phyloP scores from a whole-genome alignment of 306 rosid species.

The Sophora flavescens region DNA sequence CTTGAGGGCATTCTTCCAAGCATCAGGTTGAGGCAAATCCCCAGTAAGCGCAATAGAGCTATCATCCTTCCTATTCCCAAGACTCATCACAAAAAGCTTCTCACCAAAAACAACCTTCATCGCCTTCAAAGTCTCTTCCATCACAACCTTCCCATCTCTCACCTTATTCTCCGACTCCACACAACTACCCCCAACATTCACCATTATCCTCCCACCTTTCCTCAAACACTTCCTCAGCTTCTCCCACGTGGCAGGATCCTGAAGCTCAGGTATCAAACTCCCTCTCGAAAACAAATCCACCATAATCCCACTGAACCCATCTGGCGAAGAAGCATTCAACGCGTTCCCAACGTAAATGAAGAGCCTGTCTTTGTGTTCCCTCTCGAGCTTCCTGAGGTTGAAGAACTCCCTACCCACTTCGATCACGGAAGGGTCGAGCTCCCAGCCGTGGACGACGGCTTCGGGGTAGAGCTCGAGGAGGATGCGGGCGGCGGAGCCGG shows the following conservation, averaged over 20 bases:
- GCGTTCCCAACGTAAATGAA: conserved; percentile 75
- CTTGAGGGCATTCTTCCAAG: conserved; percentile 69
- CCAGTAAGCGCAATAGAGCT: conserved; percentile 93
- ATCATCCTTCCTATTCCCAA: conserved; percentile 76
- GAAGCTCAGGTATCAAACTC: conserved; percentile 82
- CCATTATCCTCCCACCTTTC: conserved; percentile 89
- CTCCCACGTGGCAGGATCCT: conserved; percentile 74
- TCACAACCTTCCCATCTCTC: conserved; percentile 70
- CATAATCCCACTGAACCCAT: conserved; percentile 82
- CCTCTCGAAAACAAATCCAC: conserved; percentile 83
- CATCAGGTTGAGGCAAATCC: conserved; percentile 56
- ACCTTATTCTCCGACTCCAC: conserved; percentile 78
- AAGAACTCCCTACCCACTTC: conserved; percentile 81
- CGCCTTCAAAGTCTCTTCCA: conserved; percentile 76
- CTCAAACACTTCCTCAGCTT: conserved; percentile 67
- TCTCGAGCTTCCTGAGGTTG: conserved; percentile 65
- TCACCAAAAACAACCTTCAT: conserved; percentile 65
- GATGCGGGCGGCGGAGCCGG: conserved; percentile 76
- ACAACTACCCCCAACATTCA: conserved; percentile 94
- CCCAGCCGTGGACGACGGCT: conserved; percentile 79
- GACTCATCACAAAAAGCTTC: conserved; percentile 63
- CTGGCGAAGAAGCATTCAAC: conserved; percentile 55
- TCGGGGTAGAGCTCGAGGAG: conserved; percentile 67
- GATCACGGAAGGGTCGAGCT: conserved; percentile 83
- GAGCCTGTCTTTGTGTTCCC: conserved; percentile 57